Conservation (phyloP, 805 yeast genomes). For the Saccharomycopsis sp. region DNA sequence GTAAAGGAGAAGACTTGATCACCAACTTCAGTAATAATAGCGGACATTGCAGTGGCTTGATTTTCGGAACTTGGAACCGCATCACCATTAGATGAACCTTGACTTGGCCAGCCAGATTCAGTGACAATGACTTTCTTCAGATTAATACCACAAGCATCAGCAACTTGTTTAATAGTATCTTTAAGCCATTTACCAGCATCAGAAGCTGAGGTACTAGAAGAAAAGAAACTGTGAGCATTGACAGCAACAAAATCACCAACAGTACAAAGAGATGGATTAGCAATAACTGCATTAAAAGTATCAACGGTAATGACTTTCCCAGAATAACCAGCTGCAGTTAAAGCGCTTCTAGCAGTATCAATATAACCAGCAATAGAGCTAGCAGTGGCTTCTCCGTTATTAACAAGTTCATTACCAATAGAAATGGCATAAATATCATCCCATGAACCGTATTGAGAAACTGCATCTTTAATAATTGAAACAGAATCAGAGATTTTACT, state of each 20-base stretch:
- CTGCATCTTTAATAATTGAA: conserved; percentile 26
- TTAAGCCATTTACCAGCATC: conserved; percentile 44
- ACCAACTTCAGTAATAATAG: conserved; percentile 37
- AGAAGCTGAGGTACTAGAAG: conserved; percentile 39
- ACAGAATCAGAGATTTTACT: conserved; percentile 33
- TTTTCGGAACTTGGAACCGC: conserved; percentile 46
- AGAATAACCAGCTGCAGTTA: conserved; percentile 32
- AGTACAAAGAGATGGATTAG: conserved; percentile 38
- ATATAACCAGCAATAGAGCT: conserved; percentile 35
- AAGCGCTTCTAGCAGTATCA: conserved; percentile 31
- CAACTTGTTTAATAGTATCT: conserved; percentile 32
- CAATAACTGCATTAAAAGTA: conserved; percentile 42
- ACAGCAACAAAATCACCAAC: conserved; percentile 49
- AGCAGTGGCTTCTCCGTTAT: conserved; percentile 35
- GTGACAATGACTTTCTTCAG: conserved; percentile 32
- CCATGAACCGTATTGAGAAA: conserved; percentile 37
- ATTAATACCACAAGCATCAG: conserved; percentile 36
- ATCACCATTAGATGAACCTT: conserved; percentile 41
- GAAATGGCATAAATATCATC: conserved; percentile 48
- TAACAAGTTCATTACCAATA: conserved; percentile 52
- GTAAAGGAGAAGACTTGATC: conserved; percentile 48
- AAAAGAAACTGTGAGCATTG: conserved; percentile 54
- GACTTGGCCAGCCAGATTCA: conserved; percentile 60
- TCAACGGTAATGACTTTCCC: conserved; percentile 50
- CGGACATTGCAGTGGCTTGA: conserved; percentile 41